Conservation (phyloP, 495 filamentous ascomycete species). For the Hypoxylon intermedium region DNA sequence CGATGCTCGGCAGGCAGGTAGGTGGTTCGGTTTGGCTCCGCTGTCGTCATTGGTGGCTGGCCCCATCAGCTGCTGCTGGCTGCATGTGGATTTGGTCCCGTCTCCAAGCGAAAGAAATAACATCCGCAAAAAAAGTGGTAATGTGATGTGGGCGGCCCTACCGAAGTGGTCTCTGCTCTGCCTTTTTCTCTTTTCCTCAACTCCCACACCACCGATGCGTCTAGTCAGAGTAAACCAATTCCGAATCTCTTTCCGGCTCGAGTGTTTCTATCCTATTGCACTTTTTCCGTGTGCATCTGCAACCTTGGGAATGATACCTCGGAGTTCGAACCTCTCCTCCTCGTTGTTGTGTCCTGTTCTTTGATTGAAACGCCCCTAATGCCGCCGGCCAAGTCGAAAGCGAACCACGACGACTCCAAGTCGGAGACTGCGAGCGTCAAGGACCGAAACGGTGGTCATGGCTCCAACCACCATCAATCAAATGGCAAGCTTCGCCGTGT, state of each 20-base stretch:
- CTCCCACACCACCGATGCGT: conserved; percentile 28
- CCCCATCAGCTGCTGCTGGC: too few relatives aligned
- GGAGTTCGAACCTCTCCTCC: conserved; percentile 6
- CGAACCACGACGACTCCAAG: conserved; percentile 57
- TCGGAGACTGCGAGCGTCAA: conserved; percentile 51
- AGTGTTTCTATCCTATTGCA: conserved; percentile 1
- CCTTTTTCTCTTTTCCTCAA: background rate
- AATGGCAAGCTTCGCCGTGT: conserved; percentile 57
- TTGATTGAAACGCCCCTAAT: conserved; percentile 35
- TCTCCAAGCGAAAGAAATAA: conserved; percentile 17
- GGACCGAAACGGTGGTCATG: conserved; percentile 53
- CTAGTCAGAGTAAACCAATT: conserved; percentile 24
- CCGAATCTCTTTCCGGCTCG: conserved; percentile 2
- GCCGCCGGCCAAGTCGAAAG: conserved; percentile 41
- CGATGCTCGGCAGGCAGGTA: conserved; percentile 41
- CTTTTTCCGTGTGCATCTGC: conserved; percentile 1
- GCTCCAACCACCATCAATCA: conserved; percentile 42
- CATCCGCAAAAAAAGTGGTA: conserved; percentile 32
- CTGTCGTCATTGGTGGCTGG: conserved; percentile 42
- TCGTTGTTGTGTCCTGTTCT: conserved; percentile 28
- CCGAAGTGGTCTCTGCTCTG: conserved; percentile 29
- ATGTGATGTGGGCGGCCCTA: conserved; percentile 33
- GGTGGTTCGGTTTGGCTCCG: conserved; percentile 35
- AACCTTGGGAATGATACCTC: conserved; percentile 32
- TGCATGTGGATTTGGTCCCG: background rate